Evolutionary conservation across 1,284 basidiomycete genomes (phyloP).

Genomic region (Cutaneotrichosporon sp.): DNA sequence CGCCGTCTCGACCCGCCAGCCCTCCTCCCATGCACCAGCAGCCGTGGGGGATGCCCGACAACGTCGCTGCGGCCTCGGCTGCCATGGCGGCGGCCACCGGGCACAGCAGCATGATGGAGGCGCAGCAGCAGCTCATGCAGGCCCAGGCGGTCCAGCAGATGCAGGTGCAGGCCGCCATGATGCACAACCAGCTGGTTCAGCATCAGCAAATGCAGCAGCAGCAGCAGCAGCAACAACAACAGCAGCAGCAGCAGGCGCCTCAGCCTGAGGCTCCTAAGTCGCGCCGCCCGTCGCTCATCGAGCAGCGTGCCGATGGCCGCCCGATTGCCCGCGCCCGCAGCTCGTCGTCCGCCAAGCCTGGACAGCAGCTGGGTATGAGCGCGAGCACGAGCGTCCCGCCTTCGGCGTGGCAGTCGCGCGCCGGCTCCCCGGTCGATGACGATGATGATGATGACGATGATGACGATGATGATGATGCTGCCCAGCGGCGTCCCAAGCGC

Average conservation of each 20-base stretch:
- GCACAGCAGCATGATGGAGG: background rate
- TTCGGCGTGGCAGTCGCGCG: conserved; percentile 48
- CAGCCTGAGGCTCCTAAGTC: conserved; percentile 13
- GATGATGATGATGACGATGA: conserved; percentile 45
- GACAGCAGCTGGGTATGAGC: conserved; percentile 14
- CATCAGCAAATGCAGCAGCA: conserved; percentile 18
- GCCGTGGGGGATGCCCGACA: conserved; percentile 18
- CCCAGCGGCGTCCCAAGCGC: conserved; percentile 41
- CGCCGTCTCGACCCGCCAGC: conserved; percentile 40
- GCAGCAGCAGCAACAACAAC: conserved; percentile 33
- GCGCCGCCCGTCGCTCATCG: conserved; percentile 20
- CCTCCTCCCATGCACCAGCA: conserved; percentile 23
- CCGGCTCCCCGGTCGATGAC: conserved; percentile 37
- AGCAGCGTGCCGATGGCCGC: conserved; percentile 42
- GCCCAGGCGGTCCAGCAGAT: conserved; percentile 16
- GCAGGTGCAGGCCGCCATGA: conserved; percentile 10
- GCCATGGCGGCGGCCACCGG: conserved; percentile 19
- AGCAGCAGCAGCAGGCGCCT: conserved; percentile 18
- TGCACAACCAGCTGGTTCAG: conserved; percentile 18
- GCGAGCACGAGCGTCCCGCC: conserved; percentile 40
- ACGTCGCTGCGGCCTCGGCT: conserved; percentile 14
- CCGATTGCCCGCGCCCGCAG: conserved; percentile 44
- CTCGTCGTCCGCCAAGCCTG: conserved; percentile 38
- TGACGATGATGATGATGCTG: conserved; percentile 45
- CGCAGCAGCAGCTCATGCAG: conserved; percentile 13